phyloP scores from a whole-genome alignment of 306 rosid genomes.

The Lathyrus sativus region DNA sequence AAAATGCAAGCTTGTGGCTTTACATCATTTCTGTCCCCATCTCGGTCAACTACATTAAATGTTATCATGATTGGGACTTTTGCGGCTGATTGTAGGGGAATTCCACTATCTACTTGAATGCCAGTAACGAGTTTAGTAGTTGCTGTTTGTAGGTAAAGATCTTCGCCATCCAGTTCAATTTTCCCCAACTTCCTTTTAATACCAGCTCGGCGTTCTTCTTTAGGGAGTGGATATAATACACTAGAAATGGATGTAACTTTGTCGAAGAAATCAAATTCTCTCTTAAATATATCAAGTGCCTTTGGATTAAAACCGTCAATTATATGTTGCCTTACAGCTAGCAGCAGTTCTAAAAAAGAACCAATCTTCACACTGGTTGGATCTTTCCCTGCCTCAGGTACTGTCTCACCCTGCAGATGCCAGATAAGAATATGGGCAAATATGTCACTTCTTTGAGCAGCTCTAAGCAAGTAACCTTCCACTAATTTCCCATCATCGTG shows the following conservation, averaged over 20 bases:
- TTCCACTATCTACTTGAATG: slow-evolving; percentile 90
- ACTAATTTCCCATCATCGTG: slow-evolving; percentile 90
- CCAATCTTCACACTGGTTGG: slow-evolving; percentile 69
- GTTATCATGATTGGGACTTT: slow-evolving; percentile 98
- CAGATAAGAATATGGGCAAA: slow-evolving; percentile 96
- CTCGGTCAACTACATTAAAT: slow-evolving; percentile 80
- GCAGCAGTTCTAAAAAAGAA: slow-evolving; percentile 77
- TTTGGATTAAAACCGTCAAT: slow-evolving; percentile 77
- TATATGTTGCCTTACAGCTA: slow-evolving; percentile 74
- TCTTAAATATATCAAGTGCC: slow-evolving; percentile 73
- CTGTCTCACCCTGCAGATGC: slow-evolving; percentile 97
- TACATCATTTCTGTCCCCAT: slow-evolving; percentile 66
- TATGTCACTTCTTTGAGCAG: slow-evolving; percentile 89
- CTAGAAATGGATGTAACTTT: slow-evolving; percentile 98
- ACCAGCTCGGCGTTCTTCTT: slow-evolving; percentile 94
- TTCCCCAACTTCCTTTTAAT: slow-evolving; percentile 89
- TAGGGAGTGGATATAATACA: slow-evolving; percentile 73
- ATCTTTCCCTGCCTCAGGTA: slow-evolving; percentile 76
- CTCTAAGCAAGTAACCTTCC: slow-evolving; percentile 96
- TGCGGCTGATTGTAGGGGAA: slow-evolving; percentile 97
- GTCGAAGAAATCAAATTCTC: slow-evolving; percentile 97
- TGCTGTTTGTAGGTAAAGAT: slow-evolving; percentile 92
- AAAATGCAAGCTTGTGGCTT: slow-evolving; percentile 97
- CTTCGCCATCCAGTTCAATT: slow-evolving; percentile 85
- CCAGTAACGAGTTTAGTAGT: slow-evolving; percentile 84